Evolutionary conservation across 75 land plant genomes (phyloP), one percentile per base, ranked within the genome.

Genomic region (Cryptomeria japonica): DNA sequence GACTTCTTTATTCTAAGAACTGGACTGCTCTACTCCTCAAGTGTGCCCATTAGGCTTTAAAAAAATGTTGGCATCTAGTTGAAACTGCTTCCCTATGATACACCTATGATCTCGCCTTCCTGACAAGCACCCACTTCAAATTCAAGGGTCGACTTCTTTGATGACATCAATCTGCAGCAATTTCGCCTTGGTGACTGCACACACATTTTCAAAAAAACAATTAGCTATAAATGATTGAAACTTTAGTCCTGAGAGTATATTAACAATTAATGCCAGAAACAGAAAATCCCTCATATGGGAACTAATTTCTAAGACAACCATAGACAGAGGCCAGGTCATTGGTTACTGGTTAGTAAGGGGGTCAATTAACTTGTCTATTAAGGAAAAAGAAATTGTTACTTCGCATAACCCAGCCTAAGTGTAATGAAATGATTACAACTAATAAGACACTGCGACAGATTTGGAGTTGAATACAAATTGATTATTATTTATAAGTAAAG

Each of bases 161-260:
- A 85, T 32, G 89, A 32, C 88, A 94, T 0, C 22, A 95, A 38
- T 68, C 95, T 88, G 91, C 96, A 95, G 87, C 96, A 95, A 49
- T 94, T 95, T 56, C 96, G 87, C 39, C 96, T 83, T 2, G 95
- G 96, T 0, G 95, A 87, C 96, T 95, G 93, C 88, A 84, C 44
- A 46, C 10, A 44, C 84, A 82, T 31, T 38, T 16, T 5, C 39
- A 80, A 51, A 51, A 7, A 14, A 32, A 80, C 6, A 80, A 41
- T 80, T 80, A 72, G 83, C 34, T 38, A 42, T 22, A 44, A 13
- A 51, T 22, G 11, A 44, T 42, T 31, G n/a, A 42, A 22, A 39
- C 8, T 82, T 18, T 41, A 42, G 31, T 82, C 84, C 42, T 82
- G 11, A 7, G 13, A 39, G 84, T 3, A 13, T 22, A 46, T 44